Base-by-base conservation (phyloP, 2,329 filamentous ascomycete genomes). In the Fusarium tupiense region DNA sequence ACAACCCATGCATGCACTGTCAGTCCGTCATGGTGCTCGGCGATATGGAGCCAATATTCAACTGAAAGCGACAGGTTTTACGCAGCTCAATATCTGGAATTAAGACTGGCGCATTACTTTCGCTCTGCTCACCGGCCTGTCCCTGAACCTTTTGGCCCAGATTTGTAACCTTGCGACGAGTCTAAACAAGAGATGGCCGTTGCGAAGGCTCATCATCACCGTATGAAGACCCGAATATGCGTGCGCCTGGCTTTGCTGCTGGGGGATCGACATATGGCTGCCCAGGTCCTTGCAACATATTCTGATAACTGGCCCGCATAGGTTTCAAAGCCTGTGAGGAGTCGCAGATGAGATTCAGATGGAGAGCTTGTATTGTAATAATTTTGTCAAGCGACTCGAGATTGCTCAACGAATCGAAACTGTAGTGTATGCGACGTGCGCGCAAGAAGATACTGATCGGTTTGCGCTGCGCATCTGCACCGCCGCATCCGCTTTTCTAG, bases 401-500 rank as follows among this genome's bases (percentile, higher is more conserved):
- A 56, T 31, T 29, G 31, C 40, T 44, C 17, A 19, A 44, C 16
- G 50, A 41, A 47, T 53, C 26, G 44, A 46, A n/a, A 41, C 22
- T 58, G 29, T 40, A 53, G 26, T 35, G 31, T 46, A 46, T 54
- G 38, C 47, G 67, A 24, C 67, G 56, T 74, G 68, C 64, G 72
- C 72, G 64, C 64, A 72, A 66, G 62, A 63, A 56, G 37, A 58
- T 44, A 53, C 33, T 72, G 62, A 49, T 64, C 56, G 40, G 50
- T 61, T 62, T 72, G 69, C 64, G 64, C 69, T 57, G 62, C 63
- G 69, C 63, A 58, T 40, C 22, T 58, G 71, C 68, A 74, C 72
- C 40, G 64, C 71, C 64, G 72, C 72, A 74, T 74, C 72, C 72
- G 72, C 72, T 74, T 74, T 72, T 74, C 72, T 69, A 63, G 64